These are phyloP conservation scores for Perkinsus marinus DNA, from an alignment of 169 alveolate genomes.

Conservation along the genomic window DNA sequence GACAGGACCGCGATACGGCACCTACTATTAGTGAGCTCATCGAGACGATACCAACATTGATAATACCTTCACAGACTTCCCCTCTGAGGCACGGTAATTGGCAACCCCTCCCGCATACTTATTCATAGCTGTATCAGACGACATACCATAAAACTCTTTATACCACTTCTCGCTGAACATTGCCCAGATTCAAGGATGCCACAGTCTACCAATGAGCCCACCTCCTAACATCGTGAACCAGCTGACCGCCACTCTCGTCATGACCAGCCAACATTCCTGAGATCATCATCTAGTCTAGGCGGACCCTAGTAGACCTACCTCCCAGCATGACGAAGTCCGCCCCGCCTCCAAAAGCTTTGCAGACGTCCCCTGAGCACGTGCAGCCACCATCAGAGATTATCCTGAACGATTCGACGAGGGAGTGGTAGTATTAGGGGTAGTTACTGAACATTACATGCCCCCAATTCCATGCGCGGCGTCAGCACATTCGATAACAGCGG, in stretches of 20 bases:
- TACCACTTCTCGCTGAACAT: background rate
- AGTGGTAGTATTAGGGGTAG: background rate
- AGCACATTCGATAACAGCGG: conserved; percentile 30
- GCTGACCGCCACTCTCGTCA: conserved; percentile 25
- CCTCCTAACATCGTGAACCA: background rate
- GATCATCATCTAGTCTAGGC: no score
- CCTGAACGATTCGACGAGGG: background rate
- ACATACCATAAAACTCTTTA: background rate
- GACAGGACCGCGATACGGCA: conserved; percentile 30
- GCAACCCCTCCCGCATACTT: conserved; percentile 28
- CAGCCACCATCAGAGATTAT: background rate
- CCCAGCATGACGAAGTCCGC: conserved; percentile 34
- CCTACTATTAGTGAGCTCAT: background rate
- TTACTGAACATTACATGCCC: background rate
- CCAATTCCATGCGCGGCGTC: conserved; percentile 29
- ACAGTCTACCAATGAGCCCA: background rate
- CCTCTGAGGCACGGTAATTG: conserved; percentile 26
- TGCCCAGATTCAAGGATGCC: background rate
- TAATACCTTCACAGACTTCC: conserved; percentile 26
- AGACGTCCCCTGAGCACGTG: conserved; percentile 8
- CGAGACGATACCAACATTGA: background rate
- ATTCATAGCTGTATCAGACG: background rate
- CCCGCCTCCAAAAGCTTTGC: conserved; percentile 27
- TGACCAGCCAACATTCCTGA: conserved; percentile 30
- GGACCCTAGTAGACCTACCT: background rate